Percentiles rank a stretch among this genome's conserved stretches.
These are phyloP conservation scores for Pezicula radicicola DNA, from an alignment of 2,329 filamentous ascomycete species.

Conservation along the genomic window DNA sequence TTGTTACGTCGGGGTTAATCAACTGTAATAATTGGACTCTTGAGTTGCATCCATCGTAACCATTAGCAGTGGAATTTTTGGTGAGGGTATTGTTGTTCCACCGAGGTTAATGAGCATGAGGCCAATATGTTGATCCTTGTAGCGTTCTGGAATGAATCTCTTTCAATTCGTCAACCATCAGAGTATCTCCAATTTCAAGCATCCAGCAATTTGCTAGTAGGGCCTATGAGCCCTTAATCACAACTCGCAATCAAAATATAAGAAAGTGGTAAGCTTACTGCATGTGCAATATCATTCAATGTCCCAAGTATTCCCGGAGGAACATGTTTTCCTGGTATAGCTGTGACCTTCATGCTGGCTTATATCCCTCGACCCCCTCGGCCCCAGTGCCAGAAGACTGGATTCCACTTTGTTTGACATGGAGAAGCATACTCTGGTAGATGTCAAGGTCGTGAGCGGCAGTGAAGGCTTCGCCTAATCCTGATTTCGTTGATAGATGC, in stretches of 20 bases:
- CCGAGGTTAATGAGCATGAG: slow-evolving; percentile 66
- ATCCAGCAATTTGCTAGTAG: slow-evolving; percentile 68
- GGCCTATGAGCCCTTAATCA: slow-evolving; percentile 27
- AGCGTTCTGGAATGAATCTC: slow-evolving; percentile 56
- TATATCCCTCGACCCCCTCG: slow-evolving; percentile 4
- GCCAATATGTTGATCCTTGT: slow-evolving; percentile 53
- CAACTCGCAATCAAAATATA: no score
- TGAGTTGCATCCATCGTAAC: slow-evolving; percentile 67
- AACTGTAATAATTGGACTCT: slow-evolving; percentile 55
- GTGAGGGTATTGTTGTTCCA: slow-evolving; percentile 61
- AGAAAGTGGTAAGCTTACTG: no score
- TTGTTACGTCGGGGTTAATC: slow-evolving; percentile 57
- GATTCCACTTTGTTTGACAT: slow-evolving; percentile 27
- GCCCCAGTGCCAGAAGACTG: background rate
- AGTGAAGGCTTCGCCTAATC: slow-evolving; percentile 46
- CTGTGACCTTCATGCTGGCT: slow-evolving; percentile 54
- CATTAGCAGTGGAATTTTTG: slow-evolving; percentile 58
- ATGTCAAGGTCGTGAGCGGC: slow-evolving; percentile 52
- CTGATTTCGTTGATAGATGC: slow-evolving; percentile 41
- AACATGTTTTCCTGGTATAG: slow-evolving; percentile 64
- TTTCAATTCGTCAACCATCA: slow-evolving; percentile 59
- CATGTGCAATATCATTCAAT: slow-evolving; percentile 25
- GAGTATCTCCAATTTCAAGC: slow-evolving; percentile 62
- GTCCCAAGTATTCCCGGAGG: slow-evolving; percentile 25
- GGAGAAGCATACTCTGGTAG: slow-evolving; percentile 49